Base-by-base conservation (phyloP, 106 monocot species). In the Apostasia ramifera region DNA sequence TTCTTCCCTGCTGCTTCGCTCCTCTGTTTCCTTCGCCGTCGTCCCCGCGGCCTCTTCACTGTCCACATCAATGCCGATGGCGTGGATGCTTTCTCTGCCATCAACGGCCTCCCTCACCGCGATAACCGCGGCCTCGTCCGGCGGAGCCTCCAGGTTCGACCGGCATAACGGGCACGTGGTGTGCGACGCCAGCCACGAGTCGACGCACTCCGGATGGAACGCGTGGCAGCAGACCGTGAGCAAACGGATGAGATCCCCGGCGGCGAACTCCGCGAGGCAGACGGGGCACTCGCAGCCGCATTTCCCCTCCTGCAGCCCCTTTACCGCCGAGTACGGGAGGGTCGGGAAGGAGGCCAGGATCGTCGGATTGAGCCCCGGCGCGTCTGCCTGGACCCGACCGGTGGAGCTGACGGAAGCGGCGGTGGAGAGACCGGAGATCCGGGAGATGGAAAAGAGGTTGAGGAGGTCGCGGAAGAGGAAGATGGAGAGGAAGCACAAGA, bases 401-500 rank as follows among this genome's bases (percentile, higher is more conserved):
- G 55, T 38, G 13, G 53, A 9, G 57, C 43, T 1, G 26, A 6
- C 6, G 0, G 8, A 0, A 51, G 38, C 14, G 48, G 6, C 1
- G 59, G n/a, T 40, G 58, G 11, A 7, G 6, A 40, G 40, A 43
- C 73, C 44, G 73, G 42, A 60, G 42, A 1, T 15, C 59, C 38
- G 49, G 45, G 6, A 10, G 47, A 38, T 7, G 49, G 71, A 66
- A 52, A 74, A 51, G 77, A 66, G 68, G 70, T 62, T 71, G 70
- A 81, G 63, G 71, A 85, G 53, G 71, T 85, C 75, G 46, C 75
- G 81, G 76, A 81, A 55, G 76, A 81, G 68, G 72, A 81, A 81
- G 71, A 81, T 59, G 48, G 78, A 81, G 62, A 85, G 78, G 74
- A 85, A 78, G 81, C 71, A 66, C 40, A 85, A 14, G 81, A 81